These are phyloP conservation scores for Pleurotus ostreatus DNA, from an alignment of 768 basidiomycete genomes.

Conservation along the genomic window DNA sequence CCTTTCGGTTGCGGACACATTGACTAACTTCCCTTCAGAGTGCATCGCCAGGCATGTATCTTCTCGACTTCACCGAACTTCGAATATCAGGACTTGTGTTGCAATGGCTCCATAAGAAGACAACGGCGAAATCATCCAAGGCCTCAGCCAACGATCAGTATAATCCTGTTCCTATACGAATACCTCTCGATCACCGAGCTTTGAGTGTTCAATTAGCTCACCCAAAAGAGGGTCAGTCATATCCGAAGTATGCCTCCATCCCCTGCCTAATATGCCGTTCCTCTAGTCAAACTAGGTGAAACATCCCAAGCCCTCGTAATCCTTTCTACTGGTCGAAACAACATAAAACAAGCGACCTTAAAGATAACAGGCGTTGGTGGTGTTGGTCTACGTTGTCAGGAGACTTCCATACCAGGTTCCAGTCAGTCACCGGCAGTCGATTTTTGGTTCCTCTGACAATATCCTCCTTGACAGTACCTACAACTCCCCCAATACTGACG, in stretches of 20 bases:
- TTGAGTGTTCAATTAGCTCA: constrained; percentile 62
- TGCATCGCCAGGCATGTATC: constrained; percentile 63
- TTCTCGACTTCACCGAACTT: constrained; percentile 65
- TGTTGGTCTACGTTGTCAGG: constrained; percentile 44
- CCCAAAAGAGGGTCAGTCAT: constrained; percentile 31
- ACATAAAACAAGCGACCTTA: constrained; percentile 48
- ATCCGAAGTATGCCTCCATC: constrained; percentile 8
- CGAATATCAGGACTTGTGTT: constrained; percentile 61
- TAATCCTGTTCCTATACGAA: constrained; percentile 42
- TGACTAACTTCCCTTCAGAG: constrained; percentile 39
- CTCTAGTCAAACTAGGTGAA: constrained; percentile 62
- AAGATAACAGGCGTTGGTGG: constrained; percentile 48
- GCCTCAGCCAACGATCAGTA: neutral
- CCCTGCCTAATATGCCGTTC: neutral
- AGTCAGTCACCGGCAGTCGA: constrained; percentile 2
- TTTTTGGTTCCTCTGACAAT: too few species aligned
- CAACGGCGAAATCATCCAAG: constrained; percentile 21
- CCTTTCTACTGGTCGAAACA: constrained; percentile 68
- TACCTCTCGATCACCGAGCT: constrained; percentile 60
- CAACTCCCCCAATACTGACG: too few species aligned
- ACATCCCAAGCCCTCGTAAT: constrained; percentile 49
- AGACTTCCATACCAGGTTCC: constrained; percentile 37
- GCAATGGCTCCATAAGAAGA: constrained; percentile 51
- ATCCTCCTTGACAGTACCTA: too few species aligned
- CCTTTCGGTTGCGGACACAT: too few species aligned